A percentile compares a stretch with the other conserved stretches of the same genome.
Evolutionary conservation across 345 rosid species (phyloP).

Genomic region (Crucihimalaya himalaica): DNA sequence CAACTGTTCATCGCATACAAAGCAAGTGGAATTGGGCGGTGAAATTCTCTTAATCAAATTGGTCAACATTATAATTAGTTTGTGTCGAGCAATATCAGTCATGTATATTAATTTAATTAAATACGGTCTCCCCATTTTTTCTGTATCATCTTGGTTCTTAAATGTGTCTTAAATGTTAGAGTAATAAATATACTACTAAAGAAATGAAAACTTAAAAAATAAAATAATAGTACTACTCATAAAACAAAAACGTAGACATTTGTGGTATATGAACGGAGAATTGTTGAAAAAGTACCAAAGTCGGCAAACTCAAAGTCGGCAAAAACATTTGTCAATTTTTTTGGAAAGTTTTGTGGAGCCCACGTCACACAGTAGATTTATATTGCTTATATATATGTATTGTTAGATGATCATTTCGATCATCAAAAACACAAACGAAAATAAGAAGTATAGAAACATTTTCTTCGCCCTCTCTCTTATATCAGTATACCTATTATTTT

Average conservation of each 20-base stretch:
- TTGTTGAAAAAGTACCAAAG: too few species aligned
- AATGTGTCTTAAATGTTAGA: slow-evolving; percentile 17
- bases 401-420: too few species aligned
- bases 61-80: slow-evolving; percentile 29
- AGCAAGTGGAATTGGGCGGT: slow-evolving; percentile 27
- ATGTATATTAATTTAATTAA: slow-evolving; percentile 2
- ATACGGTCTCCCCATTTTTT: slow-evolving; percentile 8
- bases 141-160: slow-evolving; percentile 6
- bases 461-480: too few species aligned
- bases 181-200: not conserved
- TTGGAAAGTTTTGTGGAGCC: too few species aligned
- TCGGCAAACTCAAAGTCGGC: too few species aligned
- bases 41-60: slow-evolving; percentile 31
- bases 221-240: not conserved
- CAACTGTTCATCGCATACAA: slow-evolving; percentile 34
- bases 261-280: slow-evolving; percentile 4
- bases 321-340: too few species aligned
- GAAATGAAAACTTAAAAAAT: not conserved
- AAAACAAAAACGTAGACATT: slow-evolving; percentile 4
- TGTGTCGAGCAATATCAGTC: not conserved
- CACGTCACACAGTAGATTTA: too few species aligned
- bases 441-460: too few species aligned
- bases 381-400: too few species aligned
- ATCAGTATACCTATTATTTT: too few species aligned
- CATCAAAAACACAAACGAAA: too few species aligned